Evolutionary conservation across 2,329 filamentous ascomycete species (phyloP).

Genomic region (Aspergillus novofumigatus): DNA sequence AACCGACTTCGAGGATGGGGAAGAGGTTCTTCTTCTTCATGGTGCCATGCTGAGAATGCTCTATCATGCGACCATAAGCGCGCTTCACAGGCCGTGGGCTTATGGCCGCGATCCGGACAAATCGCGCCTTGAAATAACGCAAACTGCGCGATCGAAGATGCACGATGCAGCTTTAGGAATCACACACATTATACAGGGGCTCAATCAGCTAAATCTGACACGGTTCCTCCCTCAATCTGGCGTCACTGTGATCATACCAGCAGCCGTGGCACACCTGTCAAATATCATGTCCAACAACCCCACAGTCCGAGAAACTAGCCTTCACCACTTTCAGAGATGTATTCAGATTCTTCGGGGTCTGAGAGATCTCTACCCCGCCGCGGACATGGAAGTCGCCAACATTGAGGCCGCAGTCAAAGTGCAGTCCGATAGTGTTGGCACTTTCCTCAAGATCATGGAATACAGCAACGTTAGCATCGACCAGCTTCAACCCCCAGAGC

Average conservation of each 20-base stretch:
- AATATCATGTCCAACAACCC: slow-evolving; percentile 76
- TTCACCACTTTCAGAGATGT: slow-evolving; percentile 75
- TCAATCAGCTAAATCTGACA: slow-evolving; percentile 67
- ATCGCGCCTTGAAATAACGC: slow-evolving; percentile 56
- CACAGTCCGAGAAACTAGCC: slow-evolving; percentile 63
- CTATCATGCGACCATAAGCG: slow-evolving; percentile 84
- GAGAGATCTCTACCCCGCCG: slow-evolving; percentile 78
- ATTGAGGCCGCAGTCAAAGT: slow-evolving; percentile 33
- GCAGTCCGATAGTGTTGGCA: slow-evolving; percentile 25
- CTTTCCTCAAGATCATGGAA: slow-evolving; percentile 32
- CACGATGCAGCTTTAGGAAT: slow-evolving; percentile 78
- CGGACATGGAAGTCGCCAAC: slow-evolving; percentile 61
- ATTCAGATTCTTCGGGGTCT: slow-evolving; percentile 80
- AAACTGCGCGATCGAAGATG: slow-evolving; percentile 70
- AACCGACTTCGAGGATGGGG: slow-evolving; percentile 52
- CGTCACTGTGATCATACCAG: slow-evolving; percentile 78
- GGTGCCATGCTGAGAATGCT: slow-evolving; percentile 84
- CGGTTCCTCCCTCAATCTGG: slow-evolving; percentile 76
- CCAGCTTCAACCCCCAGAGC: slow-evolving; percentile 3
- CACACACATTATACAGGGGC: slow-evolving; percentile 69
- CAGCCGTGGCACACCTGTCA: slow-evolving; percentile 82
- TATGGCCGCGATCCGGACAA: slow-evolving; percentile 54
- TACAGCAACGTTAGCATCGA: slow-evolving; percentile 15
- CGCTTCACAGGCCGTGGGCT: slow-evolving; percentile 80
- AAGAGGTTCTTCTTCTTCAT: slow-evolving; percentile 57